Percentiles rank a stretch among this genome's conserved stretches.
phyloP scores from a whole-genome alignment of 805 yeast species.

The Kuraishia ogatae region DNA sequence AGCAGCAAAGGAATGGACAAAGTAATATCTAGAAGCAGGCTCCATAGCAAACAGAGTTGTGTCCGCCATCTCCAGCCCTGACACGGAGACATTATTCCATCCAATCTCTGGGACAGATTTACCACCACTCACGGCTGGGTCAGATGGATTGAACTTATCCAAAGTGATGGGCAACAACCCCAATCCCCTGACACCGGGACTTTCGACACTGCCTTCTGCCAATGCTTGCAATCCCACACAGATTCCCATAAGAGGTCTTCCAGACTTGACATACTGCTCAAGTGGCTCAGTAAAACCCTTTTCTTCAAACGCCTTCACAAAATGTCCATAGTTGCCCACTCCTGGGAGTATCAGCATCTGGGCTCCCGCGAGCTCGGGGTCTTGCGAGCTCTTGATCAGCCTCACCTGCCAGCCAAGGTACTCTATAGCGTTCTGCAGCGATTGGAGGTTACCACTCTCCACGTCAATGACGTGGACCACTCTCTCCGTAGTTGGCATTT shows the following conservation, averaged over 20 bases:
- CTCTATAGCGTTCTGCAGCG: conserved; percentile 80
- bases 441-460: conserved; percentile 89
- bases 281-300: conserved; percentile 63
- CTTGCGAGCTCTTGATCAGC: conserved; percentile 50
- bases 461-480: conserved; percentile 78
- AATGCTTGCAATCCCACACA: conserved; percentile 94
- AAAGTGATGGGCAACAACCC: conserved; percentile 47
- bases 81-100: conserved; percentile 52
- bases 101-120: conserved; percentile 97
- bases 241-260: conserved; percentile 89
- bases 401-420: conserved; percentile 62
- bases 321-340: conserved; percentile 95
- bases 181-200: conserved; percentile 50
- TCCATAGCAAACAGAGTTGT: conserved; percentile 52
- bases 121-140: conserved; percentile 7
- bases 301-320: conserved; percentile 58
- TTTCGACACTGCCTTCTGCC: conserved; percentile 68
- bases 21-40: conserved; percentile 70
- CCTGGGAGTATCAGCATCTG: conserved; percentile 78
- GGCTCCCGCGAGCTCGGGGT: conserved; percentile 41
- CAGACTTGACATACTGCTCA: conserved; percentile 56
- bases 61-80: conserved; percentile 9
- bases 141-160: conserved; percentile 47
- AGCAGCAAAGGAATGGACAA: conserved; percentile 92
- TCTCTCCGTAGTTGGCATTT: no score